Evolutionary conservation across 768 basidiomycete genomes (phyloP).

Genomic region (Phanerodontia chrysosporium): DNA sequence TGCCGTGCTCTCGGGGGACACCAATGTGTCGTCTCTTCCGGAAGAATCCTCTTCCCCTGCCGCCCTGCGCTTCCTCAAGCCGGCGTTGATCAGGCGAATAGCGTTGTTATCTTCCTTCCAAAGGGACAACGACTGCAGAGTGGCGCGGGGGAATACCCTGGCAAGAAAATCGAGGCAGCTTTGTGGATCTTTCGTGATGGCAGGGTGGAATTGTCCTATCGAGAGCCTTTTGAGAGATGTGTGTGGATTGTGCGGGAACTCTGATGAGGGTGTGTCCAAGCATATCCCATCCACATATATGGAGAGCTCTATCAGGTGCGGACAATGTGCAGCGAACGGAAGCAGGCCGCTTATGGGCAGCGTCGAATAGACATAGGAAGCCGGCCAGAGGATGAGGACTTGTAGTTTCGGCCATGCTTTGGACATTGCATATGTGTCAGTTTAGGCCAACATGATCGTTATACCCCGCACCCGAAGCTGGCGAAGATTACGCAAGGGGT

Average conservation of each 20-base stretch:
- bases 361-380: neutral
- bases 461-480: neutral
- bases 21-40: no score
- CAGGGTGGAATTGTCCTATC: neutral
- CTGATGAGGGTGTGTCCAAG: neutral
- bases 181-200: neutral
- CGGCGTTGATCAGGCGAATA: neutral
- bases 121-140: neutral
- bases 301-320: neutral
- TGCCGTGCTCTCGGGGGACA: no score
- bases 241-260: neutral
- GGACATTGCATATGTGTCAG: neutral
- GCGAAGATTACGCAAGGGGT: neutral
- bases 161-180: neutral
- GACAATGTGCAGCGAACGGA: neutral
- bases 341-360: neutral
- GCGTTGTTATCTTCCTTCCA: no score
- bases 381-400: neutral
- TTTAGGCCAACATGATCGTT: neutral
- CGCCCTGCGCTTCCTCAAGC: neutral
- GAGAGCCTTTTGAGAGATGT: neutral
- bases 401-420: neutral
- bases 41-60: no score
- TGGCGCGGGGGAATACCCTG: neutral
- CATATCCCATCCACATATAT: neutral